These are phyloP conservation scores for Cercospora janseana DNA, from an alignment of 2,329 filamentous ascomycete genomes.

Conservation along the genomic window DNA sequence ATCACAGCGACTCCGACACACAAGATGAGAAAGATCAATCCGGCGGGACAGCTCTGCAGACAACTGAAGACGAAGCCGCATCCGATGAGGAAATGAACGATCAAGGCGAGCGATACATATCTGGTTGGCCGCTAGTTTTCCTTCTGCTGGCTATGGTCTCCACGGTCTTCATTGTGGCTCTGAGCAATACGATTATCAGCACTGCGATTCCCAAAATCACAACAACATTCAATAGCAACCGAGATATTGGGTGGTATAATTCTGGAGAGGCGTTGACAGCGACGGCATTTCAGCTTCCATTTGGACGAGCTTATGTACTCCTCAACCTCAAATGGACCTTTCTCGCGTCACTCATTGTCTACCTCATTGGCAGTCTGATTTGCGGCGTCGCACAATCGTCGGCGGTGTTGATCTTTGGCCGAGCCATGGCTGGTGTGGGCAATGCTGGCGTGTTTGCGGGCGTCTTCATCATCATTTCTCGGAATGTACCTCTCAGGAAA, in stretches of 20 bases:
- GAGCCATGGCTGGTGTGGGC: constrained; percentile 54
- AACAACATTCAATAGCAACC: constrained; percentile 46
- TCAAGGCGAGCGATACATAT: not conserved
- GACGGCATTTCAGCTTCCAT: constrained; percentile 44
- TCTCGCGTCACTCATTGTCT: constrained; percentile 41
- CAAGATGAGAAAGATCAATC: constrained; percentile 2
- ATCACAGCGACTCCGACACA: not conserved
- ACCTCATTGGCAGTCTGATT: constrained; percentile 49
- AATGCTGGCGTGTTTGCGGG: constrained; percentile 53
- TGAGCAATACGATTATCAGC: constrained; percentile 39
- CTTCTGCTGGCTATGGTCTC: constrained; percentile 3
- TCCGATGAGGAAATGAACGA: not conserved
- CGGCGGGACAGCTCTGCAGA: not conserved
- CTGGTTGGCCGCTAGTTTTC: not conserved
- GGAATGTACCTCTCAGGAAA: constrained; percentile 22
- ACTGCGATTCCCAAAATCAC: constrained; percentile 50
- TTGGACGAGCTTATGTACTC: constrained; percentile 44
- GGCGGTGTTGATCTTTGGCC: constrained; percentile 52
- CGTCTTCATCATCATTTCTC: constrained; percentile 33
- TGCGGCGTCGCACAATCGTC: constrained; percentile 51
- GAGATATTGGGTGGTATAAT: constrained; percentile 51
- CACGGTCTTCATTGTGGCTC: constrained; percentile 25
- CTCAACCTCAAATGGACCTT: constrained; percentile 47
- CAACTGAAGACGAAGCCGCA: not conserved
- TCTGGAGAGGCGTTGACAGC: constrained; percentile 46